A percentile compares a stretch with the other conserved stretches of the same genome.
phyloP scores from a whole-genome alignment of 352 stramenopile species.

The Globisporangium apiculatum region DNA sequence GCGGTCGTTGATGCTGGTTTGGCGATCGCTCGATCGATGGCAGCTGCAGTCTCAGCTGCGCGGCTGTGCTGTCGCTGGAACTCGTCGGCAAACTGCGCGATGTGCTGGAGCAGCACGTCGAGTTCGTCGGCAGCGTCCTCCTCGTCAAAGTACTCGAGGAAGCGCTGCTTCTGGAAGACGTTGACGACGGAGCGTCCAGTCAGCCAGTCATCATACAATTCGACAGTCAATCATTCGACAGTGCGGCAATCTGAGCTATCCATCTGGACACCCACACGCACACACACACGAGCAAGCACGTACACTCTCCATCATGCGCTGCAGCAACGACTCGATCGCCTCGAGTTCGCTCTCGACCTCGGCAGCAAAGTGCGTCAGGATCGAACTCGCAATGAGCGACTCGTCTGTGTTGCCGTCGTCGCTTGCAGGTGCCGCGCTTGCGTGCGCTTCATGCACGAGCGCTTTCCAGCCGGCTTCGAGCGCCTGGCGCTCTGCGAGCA shows the following conservation, averaged over 20 bases:
- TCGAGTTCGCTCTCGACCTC: conserved; percentile 61
- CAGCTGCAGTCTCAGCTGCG: conserved; percentile 15
- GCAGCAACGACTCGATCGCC: conserved; percentile 30
- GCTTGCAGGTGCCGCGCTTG: not conserved
- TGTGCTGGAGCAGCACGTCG: conserved; percentile 55
- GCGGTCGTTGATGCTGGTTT: too few species aligned
- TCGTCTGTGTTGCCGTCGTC: not conserved
- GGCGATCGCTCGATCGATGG: not conserved
- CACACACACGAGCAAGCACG: not conserved
- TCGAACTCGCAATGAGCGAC: conserved; percentile 20
- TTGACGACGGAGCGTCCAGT: not conserved
- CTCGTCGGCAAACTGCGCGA: conserved; percentile 54
- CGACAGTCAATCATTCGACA: too few species aligned
- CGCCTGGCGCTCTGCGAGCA: conserved; percentile 48
- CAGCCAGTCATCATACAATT: not conserved
- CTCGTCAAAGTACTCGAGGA: conserved; percentile 77
- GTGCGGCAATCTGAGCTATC: too few species aligned
- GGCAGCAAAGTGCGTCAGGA: conserved; percentile 41
- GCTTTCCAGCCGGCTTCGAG: conserved; percentile 51
- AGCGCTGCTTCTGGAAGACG: conserved; percentile 36
- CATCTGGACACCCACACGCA: too few species aligned
- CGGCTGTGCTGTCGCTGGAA: conserved; percentile 51
- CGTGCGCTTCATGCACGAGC: conserved; percentile 50
- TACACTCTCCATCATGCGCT: conserved; percentile 48
- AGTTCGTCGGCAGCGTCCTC: conserved; percentile 52